These are phyloP conservation scores for Neofusicoccum sp. DNA, from an alignment of 2,329 filamentous ascomycete genomes.

Conservation along the genomic window DNA sequence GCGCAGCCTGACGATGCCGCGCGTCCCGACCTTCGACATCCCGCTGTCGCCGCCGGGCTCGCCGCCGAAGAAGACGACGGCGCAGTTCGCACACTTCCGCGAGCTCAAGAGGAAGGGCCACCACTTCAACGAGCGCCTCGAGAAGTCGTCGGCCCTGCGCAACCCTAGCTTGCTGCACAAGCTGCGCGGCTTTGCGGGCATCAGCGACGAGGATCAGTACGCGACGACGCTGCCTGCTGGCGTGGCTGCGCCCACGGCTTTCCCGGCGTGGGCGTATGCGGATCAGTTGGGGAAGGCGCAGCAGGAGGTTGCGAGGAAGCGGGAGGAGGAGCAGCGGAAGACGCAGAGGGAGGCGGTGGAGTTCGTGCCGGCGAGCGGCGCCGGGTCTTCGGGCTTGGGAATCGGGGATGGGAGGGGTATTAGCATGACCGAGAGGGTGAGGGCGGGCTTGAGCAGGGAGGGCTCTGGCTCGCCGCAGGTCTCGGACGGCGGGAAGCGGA, in stretches of 20 bases:
- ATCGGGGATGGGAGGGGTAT: conserved; percentile 5
- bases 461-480: conserved; percentile 22
- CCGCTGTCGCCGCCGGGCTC: conserved; percentile 70
- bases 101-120: conserved; percentile 74
- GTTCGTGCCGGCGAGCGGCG: conserved; percentile 36
- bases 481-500: conserved; percentile 30
- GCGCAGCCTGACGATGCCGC: conserved; percentile 73
- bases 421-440: conserved; percentile 18
- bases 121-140: conserved; percentile 78
- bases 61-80: conserved; percentile 51
- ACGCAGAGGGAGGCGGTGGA: conserved; percentile 35
- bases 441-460: conserved; percentile 16
- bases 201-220: conserved; percentile 64
- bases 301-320: conserved; percentile 38
- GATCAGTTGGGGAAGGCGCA: conserved; percentile 46
- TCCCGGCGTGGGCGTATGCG: conserved; percentile 47
- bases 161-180: conserved; percentile 76
- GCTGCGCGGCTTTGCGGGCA: conserved; percentile 68
- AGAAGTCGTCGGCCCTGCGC: conserved; percentile 65
- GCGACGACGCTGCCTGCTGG: conserved; percentile 56
- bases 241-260: conserved; percentile 43
- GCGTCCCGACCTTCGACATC: conserved; percentile 71
- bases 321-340: conserved; percentile 35
- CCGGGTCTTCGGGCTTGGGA: conserved; percentile 26
- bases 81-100: conserved; percentile 74